These are phyloP conservation scores for Basipetospora chlamydospora DNA, from an alignment of 2,329 filamentous ascomycete species.

Conservation along the genomic window DNA sequence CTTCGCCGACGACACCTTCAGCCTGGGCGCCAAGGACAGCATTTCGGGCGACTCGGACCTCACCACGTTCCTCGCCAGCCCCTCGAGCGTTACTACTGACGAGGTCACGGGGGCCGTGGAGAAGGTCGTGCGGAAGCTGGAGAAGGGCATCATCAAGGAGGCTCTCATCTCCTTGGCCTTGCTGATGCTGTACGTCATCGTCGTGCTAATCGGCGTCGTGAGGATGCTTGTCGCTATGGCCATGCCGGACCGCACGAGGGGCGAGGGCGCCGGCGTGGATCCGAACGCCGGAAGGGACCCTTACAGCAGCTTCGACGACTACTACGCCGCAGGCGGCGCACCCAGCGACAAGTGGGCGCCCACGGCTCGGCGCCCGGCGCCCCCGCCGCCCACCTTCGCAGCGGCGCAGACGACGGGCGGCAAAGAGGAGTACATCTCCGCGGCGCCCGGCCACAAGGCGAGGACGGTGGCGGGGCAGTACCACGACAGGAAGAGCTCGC, in stretches of 20 bases:
- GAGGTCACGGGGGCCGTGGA: constrained; percentile 66
- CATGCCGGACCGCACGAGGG: constrained; percentile 42
- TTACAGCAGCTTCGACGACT: neutral
- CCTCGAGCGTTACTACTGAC: constrained; percentile 59
- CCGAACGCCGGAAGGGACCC: neutral
- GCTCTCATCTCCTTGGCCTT: constrained; percentile 65
- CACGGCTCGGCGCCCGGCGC: neutral
- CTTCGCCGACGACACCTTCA: constrained; percentile 71
- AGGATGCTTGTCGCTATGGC: constrained; percentile 50
- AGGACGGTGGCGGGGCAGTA: constrained; percentile 15
- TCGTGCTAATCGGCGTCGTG: constrained; percentile 59
- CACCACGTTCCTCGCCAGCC: constrained; percentile 62
- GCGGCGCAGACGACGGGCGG: neutral
- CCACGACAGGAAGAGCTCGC: constrained; percentile 20
- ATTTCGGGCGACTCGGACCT: constrained; percentile 43
- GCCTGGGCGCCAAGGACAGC: constrained; percentile 54
- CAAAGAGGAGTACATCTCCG: constrained; percentile 10
- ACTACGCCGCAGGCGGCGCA: neutral
- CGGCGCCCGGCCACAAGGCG: constrained; percentile 10
- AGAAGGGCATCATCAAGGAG: constrained; percentile 56
- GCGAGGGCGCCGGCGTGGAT: constrained; percentile 10
- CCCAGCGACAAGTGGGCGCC: neutral
- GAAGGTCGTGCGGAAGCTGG: constrained; percentile 53
- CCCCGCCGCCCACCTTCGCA: no score
- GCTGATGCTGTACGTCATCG: constrained; percentile 61